Evolutionary conservation across 495 filamentous ascomycete species (phyloP).

Genomic region (Thozetella sp.): DNA sequence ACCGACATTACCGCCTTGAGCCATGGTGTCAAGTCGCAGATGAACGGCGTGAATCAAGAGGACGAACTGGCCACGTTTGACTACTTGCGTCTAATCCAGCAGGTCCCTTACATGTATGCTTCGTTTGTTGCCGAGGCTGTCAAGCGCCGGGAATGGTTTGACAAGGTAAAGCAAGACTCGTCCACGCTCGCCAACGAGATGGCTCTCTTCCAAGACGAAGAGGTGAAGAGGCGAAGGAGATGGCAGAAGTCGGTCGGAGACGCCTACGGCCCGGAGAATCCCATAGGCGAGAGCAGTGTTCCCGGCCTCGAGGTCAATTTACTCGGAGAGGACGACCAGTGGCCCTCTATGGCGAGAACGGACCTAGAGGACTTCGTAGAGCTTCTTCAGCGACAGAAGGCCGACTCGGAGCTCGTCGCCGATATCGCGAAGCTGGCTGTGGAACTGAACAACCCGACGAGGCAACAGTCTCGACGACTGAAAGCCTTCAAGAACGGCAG

Average conservation of each 20-base stretch:
- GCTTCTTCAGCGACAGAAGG: slow-evolving; percentile 53
- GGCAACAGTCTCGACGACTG: slow-evolving; percentile 72
- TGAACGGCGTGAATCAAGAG: slow-evolving; percentile 70
- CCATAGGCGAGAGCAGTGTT: slow-evolving; percentile 46
- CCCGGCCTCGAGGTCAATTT: slow-evolving; percentile 85
- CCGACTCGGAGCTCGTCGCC: slow-evolving; percentile 42
- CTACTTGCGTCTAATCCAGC: slow-evolving; percentile 70
- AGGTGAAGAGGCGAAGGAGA: slow-evolving; percentile 81
- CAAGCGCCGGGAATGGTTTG: slow-evolving; percentile 83
- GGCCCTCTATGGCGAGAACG: slow-evolving; percentile 66
- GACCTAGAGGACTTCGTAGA: slow-evolving; percentile 71
- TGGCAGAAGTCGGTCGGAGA: slow-evolving; percentile 84
- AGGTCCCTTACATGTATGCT: slow-evolving; percentile 86
- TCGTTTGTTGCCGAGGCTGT: slow-evolving; percentile 85
- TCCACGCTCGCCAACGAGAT: slow-evolving; percentile 87
- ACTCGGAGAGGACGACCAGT: slow-evolving; percentile 74
- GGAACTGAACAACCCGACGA: slow-evolving; percentile 73
- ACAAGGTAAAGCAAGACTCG: slow-evolving; percentile 85
- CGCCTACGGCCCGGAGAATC: slow-evolving; percentile 38
- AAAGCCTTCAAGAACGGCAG: slow-evolving; percentile 97
- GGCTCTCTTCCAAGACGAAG: slow-evolving; percentile 86
- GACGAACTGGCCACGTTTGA: slow-evolving; percentile 75
- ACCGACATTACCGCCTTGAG: slow-evolving; percentile 75
- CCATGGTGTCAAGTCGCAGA: slow-evolving; percentile 65
- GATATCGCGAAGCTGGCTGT: slow-evolving; percentile 60